A percentile compares a stretch with the other conserved stretches of the same genome.
These are phyloP conservation scores for Aureobasidium lini DNA, from an alignment of 2,329 filamentous ascomycete genomes.

Conservation along the genomic window DNA sequence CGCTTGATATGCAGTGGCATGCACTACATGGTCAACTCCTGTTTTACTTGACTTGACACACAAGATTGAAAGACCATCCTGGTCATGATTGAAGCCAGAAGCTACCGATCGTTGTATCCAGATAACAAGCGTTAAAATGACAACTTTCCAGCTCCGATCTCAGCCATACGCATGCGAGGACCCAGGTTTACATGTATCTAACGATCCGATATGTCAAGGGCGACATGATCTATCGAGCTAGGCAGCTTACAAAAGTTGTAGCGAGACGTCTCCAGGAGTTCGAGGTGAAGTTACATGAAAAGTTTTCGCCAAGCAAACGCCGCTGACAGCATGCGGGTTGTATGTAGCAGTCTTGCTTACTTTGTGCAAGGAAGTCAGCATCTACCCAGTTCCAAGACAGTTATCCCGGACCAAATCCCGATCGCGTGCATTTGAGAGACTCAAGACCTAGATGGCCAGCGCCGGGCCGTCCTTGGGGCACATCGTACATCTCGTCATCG, in stretches of 20 bases:
- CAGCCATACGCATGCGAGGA: too few species aligned
- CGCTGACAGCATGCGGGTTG: neutral
- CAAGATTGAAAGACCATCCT: too few species aligned
- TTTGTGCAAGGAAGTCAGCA: neutral
- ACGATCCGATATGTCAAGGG: neutral
- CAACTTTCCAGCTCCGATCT: too few species aligned
- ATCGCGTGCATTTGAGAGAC: neutral
- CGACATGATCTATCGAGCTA: neutral
- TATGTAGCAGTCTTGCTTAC: neutral
- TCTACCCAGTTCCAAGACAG: neutral
- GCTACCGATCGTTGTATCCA: too few species aligned
- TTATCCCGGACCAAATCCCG: neutral
- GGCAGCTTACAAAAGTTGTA: neutral
- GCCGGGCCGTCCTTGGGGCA: neutral
- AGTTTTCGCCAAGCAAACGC: slow-evolving; percentile 3
- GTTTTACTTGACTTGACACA: too few species aligned
- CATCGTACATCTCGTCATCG: neutral
- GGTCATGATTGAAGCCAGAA: too few species aligned
- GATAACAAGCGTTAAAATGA: too few species aligned
- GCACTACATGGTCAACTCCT: too few species aligned
- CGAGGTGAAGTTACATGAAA: neutral
- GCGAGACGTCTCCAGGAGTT: neutral
- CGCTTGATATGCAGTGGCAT: too few species aligned
- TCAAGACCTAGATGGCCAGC: neutral
- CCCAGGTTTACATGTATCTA: neutral